Conservation (phyloP, 179 eudicot species). For the Spinacia oleracea region DNA sequence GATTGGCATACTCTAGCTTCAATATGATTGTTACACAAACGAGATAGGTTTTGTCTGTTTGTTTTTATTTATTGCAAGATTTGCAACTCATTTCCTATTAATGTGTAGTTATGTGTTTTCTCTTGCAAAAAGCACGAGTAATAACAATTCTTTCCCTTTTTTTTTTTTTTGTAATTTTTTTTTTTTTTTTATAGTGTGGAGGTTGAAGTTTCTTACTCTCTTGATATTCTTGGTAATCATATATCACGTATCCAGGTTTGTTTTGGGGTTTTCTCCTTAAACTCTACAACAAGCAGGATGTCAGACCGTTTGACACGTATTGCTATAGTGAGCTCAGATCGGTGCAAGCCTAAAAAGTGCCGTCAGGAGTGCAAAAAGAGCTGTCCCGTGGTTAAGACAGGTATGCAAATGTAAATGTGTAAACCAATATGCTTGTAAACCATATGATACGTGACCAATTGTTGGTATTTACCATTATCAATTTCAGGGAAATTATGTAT, state of each 20-base stretch:
- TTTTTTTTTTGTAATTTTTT: too few relatives aligned
- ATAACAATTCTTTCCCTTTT: neutral
- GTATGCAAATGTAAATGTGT: conserved; percentile 30
- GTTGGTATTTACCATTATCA: neutral
- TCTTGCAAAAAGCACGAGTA: neutral
- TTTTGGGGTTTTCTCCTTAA: neutral
- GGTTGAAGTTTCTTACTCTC: neutral
- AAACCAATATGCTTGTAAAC: neutral
- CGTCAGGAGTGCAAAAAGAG: conserved; percentile 97
- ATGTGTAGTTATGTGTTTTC: neutral
- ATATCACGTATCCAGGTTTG: neutral
- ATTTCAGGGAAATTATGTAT: conserved; percentile 84
- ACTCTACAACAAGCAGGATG: conserved; percentile 40
- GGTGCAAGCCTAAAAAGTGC: conserved; percentile 96
- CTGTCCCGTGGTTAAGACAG: conserved; percentile 94
- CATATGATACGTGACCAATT: neutral
- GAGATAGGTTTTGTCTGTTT: too few relatives aligned
- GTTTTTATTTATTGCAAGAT: too few relatives aligned
- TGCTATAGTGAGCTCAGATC: conserved; percentile 87
- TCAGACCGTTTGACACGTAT: conserved; percentile 91
- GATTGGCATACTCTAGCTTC: neutral
- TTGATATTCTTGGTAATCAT: neutral
- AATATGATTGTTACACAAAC: neutral
- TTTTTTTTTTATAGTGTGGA: neutral
- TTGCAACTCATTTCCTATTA: neutral